Base-by-base conservation (phyloP, 2,329 filamentous ascomycete species). In the Aspergillus novofumigatus region DNA sequence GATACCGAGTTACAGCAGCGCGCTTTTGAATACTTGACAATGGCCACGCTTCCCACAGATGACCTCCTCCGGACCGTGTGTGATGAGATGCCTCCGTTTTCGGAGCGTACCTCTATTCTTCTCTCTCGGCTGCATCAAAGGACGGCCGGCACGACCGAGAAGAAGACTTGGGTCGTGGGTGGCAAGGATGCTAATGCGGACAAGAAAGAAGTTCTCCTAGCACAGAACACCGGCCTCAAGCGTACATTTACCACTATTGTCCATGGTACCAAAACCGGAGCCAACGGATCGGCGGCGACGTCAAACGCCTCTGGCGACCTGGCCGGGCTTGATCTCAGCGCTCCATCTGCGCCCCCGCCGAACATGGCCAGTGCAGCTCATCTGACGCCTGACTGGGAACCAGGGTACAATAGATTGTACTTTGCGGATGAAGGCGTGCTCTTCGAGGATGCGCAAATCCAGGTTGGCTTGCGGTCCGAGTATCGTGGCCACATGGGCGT, bases 81-180 rank as follows among this genome's bases (percentile, higher is more conserved):
- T 73, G 94, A 99, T 66, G 94, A 99, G 73, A 99, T 99, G 95
- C 94, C 94, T 2, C 92, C 94, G 0, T 99, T 97, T 77, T 95
- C 94, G 0, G 92, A 99, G 73, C 83, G 95, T 59, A 88, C 96
- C 57, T 97, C 94, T 4, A 93, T 94, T 1, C 80, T 99, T 28
- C 81, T 99, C 10, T 97, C 93, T 42, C 85, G 94, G 57, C 82
- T 99, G 51, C 93, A 99, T 75, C 92, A 96, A 75, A 97, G 96
- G 78, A 92, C 95, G 68, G 90, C 89, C 50, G 90, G 89, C 59
- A 94, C 91, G 14, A 96, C 91, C 70, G 94, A 99, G 74, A 95
- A 95, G 77, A 86, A 93, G 60, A 97, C 94, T 1, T 99, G 94
- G 94, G 88, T 97, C 26, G 90, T 97, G n/a, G 93, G 93, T 60